Percentiles rank a stretch among this genome's conserved stretches.
Conservation (phyloP, 441 rosid species). For the Pelargonium exstipulatum region DNA sequence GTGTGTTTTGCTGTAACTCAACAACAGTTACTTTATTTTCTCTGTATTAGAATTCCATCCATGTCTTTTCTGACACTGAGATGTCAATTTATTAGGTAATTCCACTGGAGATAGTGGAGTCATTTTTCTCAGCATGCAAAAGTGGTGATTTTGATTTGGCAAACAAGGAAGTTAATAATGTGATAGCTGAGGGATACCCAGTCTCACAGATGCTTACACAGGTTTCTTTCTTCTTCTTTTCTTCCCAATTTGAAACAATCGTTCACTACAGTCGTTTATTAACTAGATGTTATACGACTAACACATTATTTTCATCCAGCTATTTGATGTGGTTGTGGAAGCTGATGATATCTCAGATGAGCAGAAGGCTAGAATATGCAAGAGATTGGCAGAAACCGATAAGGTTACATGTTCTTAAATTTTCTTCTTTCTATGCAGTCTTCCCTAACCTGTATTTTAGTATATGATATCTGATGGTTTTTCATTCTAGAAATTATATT, state of each 20-base stretch:
- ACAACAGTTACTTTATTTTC: not conserved
- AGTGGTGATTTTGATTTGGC: slow-evolving; percentile 88
- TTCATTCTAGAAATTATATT: not conserved
- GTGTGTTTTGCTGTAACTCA: not conserved
- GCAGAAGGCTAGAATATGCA: slow-evolving; percentile 88
- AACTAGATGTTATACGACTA: slow-evolving; percentile 6
- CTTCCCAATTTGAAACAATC: not conserved
- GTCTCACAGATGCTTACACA: slow-evolving; percentile 82
- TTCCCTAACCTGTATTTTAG: not conserved
- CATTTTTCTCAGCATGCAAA: slow-evolving; percentile 63
- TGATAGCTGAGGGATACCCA: slow-evolving; percentile 87
- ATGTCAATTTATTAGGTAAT: slow-evolving; percentile 45
- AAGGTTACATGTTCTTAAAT: slow-evolving; percentile 47
- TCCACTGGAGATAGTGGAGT: slow-evolving; percentile 53
- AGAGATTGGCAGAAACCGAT: slow-evolving; percentile 65
- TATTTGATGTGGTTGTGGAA: slow-evolving; percentile 60
- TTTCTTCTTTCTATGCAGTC: not conserved
- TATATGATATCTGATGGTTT: not conserved
- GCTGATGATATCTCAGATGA: slow-evolving; percentile 74
- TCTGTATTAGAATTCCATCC: slow-evolving; percentile 7
- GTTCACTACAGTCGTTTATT: not conserved
- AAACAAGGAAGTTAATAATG: slow-evolving; percentile 68
- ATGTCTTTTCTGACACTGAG: slow-evolving; percentile 7
- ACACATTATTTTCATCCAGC: slow-evolving; percentile 37
- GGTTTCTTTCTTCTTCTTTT: slow-evolving; percentile 35